Base-by-base conservation (phyloP, 495 filamentous ascomycete genomes). In the Melanomma pulvis-pyrius region DNA sequence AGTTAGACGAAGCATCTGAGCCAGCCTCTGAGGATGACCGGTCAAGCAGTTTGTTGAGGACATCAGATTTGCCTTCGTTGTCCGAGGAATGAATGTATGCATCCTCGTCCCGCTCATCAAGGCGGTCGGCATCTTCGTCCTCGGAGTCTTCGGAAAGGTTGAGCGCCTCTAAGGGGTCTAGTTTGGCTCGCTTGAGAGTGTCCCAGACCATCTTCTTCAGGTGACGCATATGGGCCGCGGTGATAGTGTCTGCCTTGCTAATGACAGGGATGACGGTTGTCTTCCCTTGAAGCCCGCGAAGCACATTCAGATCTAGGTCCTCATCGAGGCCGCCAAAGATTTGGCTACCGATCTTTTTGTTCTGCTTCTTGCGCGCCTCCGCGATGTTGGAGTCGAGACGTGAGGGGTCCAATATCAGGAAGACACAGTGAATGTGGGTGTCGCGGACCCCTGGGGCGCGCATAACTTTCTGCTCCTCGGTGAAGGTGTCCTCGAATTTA, bases 401-500 rank as follows among this genome's bases (percentile, higher is more conserved):
- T 21, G 87, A 84, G 12, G 94, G 94, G 74, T 98, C 94, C 54
- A 98, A 86, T 48, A 98, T 81, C 57, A 97, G 81, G 76, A 98
- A 96, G 60, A 92, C 94, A 60, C 92, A 96, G 75, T 98, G 94
- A 70, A 98, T 94, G 76, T 98, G 94, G 48, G 93, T 96, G 81
- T 98, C 94, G 70, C 90, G 90, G 71, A 90, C 90, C 65, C 93
- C 94, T 21, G 94, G 92, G 56, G 93, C 91, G 68, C 94, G 89
- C 52, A 96, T 80, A 36, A 98, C 93, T 81, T 97, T 97, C 84
- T 96, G 96, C 82, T 98, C 94, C 79, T 98, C 94, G 34, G 87
- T 88, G 75, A 98, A 93, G 0, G 94, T 98, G 74, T 98, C 96
- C 75, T 98, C 93, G 67, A 98, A 98, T 76, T 98, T 98, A 77